phyloP scores from a whole-genome alignment of 148 eudicot genomes.

The Cornus kousa region DNA sequence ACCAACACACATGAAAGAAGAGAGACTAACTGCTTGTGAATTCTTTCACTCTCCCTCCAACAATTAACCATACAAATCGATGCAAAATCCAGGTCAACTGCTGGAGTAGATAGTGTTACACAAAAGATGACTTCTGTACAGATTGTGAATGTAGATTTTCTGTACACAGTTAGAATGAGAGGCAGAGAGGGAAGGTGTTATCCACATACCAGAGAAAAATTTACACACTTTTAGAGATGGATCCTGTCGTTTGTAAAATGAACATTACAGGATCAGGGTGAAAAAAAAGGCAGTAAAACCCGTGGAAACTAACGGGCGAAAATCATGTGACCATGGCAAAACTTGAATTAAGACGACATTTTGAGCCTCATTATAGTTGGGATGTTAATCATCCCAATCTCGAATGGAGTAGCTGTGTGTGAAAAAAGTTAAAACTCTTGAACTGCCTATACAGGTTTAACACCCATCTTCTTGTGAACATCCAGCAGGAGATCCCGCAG shows the following conservation, averaged over 20 bases:
- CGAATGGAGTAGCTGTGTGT: not conserved
- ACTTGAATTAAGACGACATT: not conserved
- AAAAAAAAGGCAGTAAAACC: not conserved
- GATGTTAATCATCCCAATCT: not conserved
- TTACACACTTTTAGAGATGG: not conserved
- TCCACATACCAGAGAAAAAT: not conserved
- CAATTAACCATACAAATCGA: not conserved
- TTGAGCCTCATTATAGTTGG: not conserved
- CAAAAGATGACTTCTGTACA: not conserved
- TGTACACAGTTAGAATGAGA: slow-evolving; percentile 4
- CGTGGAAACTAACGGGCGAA: not conserved
- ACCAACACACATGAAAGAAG: not conserved
- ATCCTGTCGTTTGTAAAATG: not conserved
- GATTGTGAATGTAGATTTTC: slow-evolving; percentile 4
- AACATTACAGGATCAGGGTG: not conserved
- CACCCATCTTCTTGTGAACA: slow-evolving; percentile 49
- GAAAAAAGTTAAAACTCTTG: not conserved
- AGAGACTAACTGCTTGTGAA: not conserved
- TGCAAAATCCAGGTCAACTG: slow-evolving; percentile 1
- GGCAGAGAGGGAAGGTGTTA: not conserved
- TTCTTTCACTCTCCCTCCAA: not conserved
- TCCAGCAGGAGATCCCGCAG: slow-evolving; percentile 64
- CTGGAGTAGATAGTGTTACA: not conserved
- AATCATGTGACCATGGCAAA: not conserved
- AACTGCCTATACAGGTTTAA: slow-evolving; percentile 23